Evolutionary conservation across 495 filamentous ascomycete species (phyloP), one percentile per base, ranked within the genome.

Genomic region (Neurospora tetraspora): DNA sequence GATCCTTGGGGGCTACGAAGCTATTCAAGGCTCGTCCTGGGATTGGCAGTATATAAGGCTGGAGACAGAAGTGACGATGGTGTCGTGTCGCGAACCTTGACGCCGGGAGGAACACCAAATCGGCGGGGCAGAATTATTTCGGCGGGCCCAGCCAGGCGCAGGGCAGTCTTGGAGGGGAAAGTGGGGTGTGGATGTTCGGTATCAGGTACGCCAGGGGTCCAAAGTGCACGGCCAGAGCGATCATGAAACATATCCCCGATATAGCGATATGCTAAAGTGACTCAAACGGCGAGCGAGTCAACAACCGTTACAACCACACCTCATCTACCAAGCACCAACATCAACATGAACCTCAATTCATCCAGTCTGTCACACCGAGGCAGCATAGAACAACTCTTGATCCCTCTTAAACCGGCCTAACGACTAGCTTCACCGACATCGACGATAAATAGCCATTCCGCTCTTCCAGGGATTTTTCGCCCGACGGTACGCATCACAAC

Each of bases 101-200:
- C 53, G 53, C n/a, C n/a, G 53, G 53, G 27, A 65, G 73, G 72
- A 75, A 72, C 72, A 53, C 42, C 72, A n/a, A 73, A 69, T 78
- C 77, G 75, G 79, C 74, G 79, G 79, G 79, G 79, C 78, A 79
- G 74, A 78, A 76, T 77, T 78, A 71, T 73, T 79, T 76, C 69
- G 77, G 70, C 73, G 71, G 77, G 77, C 43, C 27, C 53, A 65
- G 53, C 53, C 53, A 65, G 53, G 53, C 53, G 53, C 53, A 61
- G 53, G 53, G 53, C 53, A 65, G 27, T 65, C 53, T 70, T 78
- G 75, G 78, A 79, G 75, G 79, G 78, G 79, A 72, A 75, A 71
- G 74, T 75, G 74, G 77, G 77, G 78, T 75, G 27, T 18, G 27
- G 53, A 65, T 2, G 53, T 34, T 65, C 27, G 53, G 53, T 61